Evolutionary conservation across 108 stramenopile species (phyloP), one percentile per base, ranked within the genome.

Genomic region (Cyclotella cryptica): DNA sequence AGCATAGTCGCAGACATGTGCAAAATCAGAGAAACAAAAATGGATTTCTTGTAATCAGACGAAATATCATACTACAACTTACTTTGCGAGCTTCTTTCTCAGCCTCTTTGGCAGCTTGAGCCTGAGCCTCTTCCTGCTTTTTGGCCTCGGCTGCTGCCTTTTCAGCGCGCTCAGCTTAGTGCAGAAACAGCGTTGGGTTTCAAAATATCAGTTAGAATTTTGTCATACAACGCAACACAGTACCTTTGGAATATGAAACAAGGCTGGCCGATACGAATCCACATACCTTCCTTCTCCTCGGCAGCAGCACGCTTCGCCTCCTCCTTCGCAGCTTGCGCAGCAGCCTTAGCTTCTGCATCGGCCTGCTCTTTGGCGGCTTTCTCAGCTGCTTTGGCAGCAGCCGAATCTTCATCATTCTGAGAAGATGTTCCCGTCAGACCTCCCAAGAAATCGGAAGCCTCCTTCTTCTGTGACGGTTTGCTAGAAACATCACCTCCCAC

Each of bases 251-350:
- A 51, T 3, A 19, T 8, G 17, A 8, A 51, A 7, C 49, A 51
- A 19, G 8, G 1, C n/a, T 51, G 19, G 49, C 17, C 8, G 19
- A 51, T 8, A 19, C 3, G 49, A 19, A 35, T 61, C 6, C 30
- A 9, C 68, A 22, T 71, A 51, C 72, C 65, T 40, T 42, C 79
- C 44, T 58, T 59, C 57, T 80, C 54, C 24, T 80, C 69, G n/a
- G 63, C 76, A 39, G 81, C 86, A 24, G 84, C 86, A 24, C 75
- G 80, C 61, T 78, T 86, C 40, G 85, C 86, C 15, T 85, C 87
- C 43, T 78, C 77, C 49, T 77, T 77, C 11, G 79, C 66, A 35
- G 87, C 86, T 59, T 78, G 75, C 47, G 53, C 64, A 21, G 75
- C 80, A 15, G 78, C 78, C 68, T 69, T 64, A 42, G 60, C 65